phyloP scores from a whole-genome alignment of 2,329 filamentous ascomycete genomes.

The Fusarium illudens region DNA sequence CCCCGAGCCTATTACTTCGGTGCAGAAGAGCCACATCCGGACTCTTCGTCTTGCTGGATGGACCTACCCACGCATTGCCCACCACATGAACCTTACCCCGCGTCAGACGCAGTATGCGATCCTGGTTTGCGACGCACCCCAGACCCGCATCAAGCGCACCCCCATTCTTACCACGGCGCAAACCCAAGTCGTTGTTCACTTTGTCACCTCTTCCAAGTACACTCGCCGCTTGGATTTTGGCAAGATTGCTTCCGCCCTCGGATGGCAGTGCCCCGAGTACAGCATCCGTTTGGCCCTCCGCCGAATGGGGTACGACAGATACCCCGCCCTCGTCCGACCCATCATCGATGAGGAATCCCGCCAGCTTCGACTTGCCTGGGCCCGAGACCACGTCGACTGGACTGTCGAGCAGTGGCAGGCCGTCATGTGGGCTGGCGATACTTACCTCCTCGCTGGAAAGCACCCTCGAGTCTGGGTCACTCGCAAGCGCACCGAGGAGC shows the following conservation, averaged over 20 bases:
- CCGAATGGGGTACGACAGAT: constrained; percentile 16
- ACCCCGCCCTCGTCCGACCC: constrained; percentile 15
- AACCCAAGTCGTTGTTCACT: constrained; percentile 9
- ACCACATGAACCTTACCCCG: not conserved
- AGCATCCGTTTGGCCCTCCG: constrained; percentile 14
- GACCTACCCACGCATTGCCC: not conserved
- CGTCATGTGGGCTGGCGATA: constrained; percentile 20
- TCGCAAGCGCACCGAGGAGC: constrained; percentile 14
- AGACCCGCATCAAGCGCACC: not conserved
- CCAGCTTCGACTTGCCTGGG: constrained; percentile 19
- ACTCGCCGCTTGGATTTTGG: constrained; percentile 12
- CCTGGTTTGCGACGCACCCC: not conserved
- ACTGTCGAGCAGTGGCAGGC: constrained; percentile 25
- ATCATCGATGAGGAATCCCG: constrained; percentile 14
- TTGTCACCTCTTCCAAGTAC: constrained; percentile 16
- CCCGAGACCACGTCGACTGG: constrained; percentile 15
- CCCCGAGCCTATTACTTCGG: not conserved
- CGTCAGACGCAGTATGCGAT: constrained; percentile 1
- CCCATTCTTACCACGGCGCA: constrained; percentile 1
- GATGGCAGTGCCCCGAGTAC: constrained; percentile 8
- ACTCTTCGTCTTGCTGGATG: not conserved
- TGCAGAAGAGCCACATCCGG: not conserved
- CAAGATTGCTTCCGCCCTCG: constrained; percentile 9
- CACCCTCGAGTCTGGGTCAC: constrained; percentile 13
- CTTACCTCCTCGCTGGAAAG: not conserved